Base-by-base conservation (phyloP, 176 grass and related monocot genomes). In the Raddia distichophylla region DNA sequence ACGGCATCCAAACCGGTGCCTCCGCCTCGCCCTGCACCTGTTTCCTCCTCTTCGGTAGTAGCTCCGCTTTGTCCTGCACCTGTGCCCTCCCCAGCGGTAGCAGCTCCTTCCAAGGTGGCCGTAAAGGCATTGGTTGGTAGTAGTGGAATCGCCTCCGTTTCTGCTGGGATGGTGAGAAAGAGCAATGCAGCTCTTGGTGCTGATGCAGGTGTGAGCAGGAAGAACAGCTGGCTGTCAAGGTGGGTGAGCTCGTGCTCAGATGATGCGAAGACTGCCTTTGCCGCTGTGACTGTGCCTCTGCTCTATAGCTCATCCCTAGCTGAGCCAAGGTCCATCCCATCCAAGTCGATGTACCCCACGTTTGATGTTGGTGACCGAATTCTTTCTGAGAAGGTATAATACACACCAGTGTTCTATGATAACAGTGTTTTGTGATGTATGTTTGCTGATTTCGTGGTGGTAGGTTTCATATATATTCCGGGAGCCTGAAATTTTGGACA, bases 331-430 rank as follows among this genome's bases (percentile, higher is more conserved):
- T 99, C 93, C 45, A 95, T 99, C 75, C 96, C 96, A 80, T 90
- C 96, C 2, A 92, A 84, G 77, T 99, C 96, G 17, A 99, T 99
- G 96, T 93, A 82, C 76, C 96, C 96, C 2, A 99, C 96, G 49
- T 99, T 99, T 51, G 96, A 99, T 85, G 82, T 99, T 51, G 96
- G 96, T 56, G 96, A 99, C 17, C 84, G 96, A 5, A 99, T 99
- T 78, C 77, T 99, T 16, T 90, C 96, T 0, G 96, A 99, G 89
- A 99, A 90, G 96, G 96, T 99, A 88, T 20, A 64, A 7, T 52
- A 48, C 8, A 20, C 56, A 54, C 71, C 12, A 46, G 16, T 51
- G 62, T 59, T 72, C 1, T 18, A 57, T 42, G 71, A 5, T 54
- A 59, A 48, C 44, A 18, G 9, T 33, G 60, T 43, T 42, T 53